These are phyloP conservation scores for Rhinocladiella mackenziei DNA, from an alignment of 2,329 filamentous ascomycete genomes.

Conservation along the genomic window DNA sequence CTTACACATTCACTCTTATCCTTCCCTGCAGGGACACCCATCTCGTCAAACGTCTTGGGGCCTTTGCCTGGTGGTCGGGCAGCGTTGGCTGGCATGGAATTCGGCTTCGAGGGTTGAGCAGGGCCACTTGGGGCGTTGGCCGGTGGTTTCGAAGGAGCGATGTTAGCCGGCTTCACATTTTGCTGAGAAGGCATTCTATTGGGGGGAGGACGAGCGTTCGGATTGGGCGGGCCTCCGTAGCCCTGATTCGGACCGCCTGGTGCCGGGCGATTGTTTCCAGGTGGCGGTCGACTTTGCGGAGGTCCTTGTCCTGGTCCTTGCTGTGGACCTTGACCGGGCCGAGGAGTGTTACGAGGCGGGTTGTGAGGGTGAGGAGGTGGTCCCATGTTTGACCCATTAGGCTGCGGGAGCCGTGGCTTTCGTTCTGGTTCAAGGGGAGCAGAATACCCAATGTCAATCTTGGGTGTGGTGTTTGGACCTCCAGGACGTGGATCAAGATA, in stretches of 20 bases:
- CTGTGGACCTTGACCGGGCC: slow-evolving; percentile 28
- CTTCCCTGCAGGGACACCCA: slow-evolving; percentile 85
- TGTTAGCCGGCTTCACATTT: slow-evolving; percentile 21
- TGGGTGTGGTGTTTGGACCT: slow-evolving; percentile 30
- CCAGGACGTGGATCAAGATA: slow-evolving; percentile 17
- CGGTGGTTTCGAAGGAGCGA: slow-evolving; percentile 21
- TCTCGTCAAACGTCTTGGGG: slow-evolving; percentile 94
- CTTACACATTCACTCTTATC: slow-evolving; percentile 87
- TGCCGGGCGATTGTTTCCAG: slow-evolving; percentile 10
- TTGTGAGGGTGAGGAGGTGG: slow-evolving; percentile 25
- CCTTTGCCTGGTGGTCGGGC: slow-evolving; percentile 57
- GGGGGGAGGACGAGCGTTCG: slow-evolving; percentile 9
- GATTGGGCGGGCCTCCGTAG: slow-evolving; percentile 12
- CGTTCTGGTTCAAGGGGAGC: slow-evolving; percentile 40
- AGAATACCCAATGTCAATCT: slow-evolving; percentile 47
- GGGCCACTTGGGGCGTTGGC: slow-evolving; percentile 10
- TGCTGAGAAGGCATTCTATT: slow-evolving; percentile 5
- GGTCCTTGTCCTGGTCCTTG: slow-evolving; percentile 19
- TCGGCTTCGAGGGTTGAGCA: slow-evolving; percentile 35
- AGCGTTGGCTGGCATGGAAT: slow-evolving; percentile 37
- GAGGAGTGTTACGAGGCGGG: slow-evolving; percentile 35
- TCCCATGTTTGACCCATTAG: slow-evolving; percentile 8
- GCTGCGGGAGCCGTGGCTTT: slow-evolving; percentile 17
- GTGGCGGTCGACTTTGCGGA: slow-evolving; percentile 16
- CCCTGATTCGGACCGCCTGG: slow-evolving; percentile 6